These are phyloP conservation scores for Tetradesmus lagerheimii DNA, from an alignment of 139 green algal species.

Conservation along the genomic window DNA sequence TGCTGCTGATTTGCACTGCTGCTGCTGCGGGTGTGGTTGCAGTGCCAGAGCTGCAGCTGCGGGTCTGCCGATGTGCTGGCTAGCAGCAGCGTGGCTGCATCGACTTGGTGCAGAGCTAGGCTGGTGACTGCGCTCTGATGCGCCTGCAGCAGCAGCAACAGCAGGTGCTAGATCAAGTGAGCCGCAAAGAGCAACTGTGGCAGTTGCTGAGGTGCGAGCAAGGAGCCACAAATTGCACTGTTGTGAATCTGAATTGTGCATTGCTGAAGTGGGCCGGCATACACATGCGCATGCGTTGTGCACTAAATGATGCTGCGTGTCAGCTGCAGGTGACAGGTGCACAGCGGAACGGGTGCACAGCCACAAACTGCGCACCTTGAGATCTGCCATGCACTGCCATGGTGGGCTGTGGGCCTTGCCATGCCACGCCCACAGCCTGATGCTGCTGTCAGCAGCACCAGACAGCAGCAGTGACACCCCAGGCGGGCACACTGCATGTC, in stretches of 20 bases:
- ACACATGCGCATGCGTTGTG: no score
- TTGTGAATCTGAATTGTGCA: no score
- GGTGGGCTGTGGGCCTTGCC: slow-evolving; percentile 21
- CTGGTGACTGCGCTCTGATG: slow-evolving; percentile 69
- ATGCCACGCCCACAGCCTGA: slow-evolving; percentile 72
- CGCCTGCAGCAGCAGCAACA: slow-evolving; percentile 51
- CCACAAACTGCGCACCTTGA: slow-evolving; percentile 44
- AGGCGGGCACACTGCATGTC: not conserved
- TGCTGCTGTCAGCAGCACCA: slow-evolving; percentile 67
- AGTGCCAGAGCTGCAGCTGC: slow-evolving; percentile 68
- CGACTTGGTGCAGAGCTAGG: slow-evolving; percentile 55
- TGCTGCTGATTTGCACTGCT: not conserved
- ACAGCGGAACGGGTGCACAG: not conserved
- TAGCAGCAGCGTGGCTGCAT: slow-evolving; percentile 55
- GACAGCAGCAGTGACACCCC: slow-evolving; percentile 59
- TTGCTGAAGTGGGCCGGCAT: no score
- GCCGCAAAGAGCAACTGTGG: not conserved
- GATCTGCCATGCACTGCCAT: slow-evolving; percentile 55
- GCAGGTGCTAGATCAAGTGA: not conserved
- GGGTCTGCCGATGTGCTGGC: slow-evolving; percentile 65
- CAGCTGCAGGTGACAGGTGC: not conserved
- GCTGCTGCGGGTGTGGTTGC: slow-evolving; percentile 19
- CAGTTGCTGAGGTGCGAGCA: no score
- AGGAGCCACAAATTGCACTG: no score
- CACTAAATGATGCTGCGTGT: not conserved